Conservation (phyloP, 306 rosid species). For the Glycine soja region DNA sequence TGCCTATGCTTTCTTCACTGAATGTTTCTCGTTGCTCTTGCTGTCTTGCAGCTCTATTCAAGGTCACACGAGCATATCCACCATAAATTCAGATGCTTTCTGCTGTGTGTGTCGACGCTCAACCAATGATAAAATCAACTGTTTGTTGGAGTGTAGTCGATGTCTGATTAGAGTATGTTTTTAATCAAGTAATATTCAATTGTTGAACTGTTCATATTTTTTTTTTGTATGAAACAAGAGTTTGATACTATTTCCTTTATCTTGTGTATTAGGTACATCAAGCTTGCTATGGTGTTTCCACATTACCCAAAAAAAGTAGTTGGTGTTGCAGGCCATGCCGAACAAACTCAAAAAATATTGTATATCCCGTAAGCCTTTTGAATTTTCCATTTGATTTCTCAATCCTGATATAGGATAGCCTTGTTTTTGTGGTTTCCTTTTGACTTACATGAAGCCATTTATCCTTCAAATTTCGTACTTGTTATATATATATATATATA, state of each 20-base stretch:
- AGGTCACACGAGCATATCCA: conserved; percentile 46
- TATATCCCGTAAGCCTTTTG: conserved; percentile 23
- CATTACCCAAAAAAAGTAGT: conserved; percentile 62
- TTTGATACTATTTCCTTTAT: conserved; percentile 32
- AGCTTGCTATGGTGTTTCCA: conserved; percentile 72
- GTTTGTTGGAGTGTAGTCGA: conserved; percentile 61
- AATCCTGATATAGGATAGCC: conserved; percentile 2
- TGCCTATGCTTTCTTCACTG: conserved; percentile 34
- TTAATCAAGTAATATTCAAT: conserved; percentile 38
- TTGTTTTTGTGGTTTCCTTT: conserved; percentile 15
- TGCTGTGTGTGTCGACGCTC: conserved; percentile 74
- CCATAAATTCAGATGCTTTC: conserved; percentile 55
- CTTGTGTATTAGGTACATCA: conserved; percentile 67
- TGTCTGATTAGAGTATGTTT: conserved; percentile 63
- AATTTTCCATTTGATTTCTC: neutral
- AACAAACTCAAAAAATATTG: conserved; percentile 61
- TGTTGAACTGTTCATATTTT: conserved; percentile 37
- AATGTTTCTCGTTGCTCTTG: conserved; percentile 32
- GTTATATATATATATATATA: neutral
- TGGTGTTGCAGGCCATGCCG: conserved; percentile 80
- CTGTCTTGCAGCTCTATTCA: conserved; percentile 62
- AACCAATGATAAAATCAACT: conserved; percentile 61
- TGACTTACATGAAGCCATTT: conserved; percentile 6
- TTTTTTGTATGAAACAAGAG: conserved; percentile 28
- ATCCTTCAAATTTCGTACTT: neutral